Percentiles rank a stretch among this genome's conserved stretches.
Conservation (phyloP, 805 yeast species). For the Myxozyma mucilagina region DNA sequence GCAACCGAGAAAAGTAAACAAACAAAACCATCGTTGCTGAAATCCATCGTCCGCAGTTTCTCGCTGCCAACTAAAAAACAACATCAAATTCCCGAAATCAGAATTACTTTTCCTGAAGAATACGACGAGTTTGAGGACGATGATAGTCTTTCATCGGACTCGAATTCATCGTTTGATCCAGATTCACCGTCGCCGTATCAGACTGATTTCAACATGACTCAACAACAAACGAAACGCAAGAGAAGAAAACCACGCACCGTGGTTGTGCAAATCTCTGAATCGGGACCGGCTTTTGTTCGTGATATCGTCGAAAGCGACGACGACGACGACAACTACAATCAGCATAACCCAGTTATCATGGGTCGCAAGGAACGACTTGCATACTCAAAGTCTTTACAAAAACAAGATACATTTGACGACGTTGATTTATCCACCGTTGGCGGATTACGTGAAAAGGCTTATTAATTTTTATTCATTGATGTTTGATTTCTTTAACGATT, state of each 20-base stretch:
- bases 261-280: constrained; percentile 26
- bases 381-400: not conserved
- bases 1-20: not conserved
- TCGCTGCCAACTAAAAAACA: not conserved
- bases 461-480: not conserved
- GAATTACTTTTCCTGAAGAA: constrained; percentile 29
- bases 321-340: no score
- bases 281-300: constrained; percentile 29
- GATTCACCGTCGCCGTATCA: not conserved
- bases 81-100: constrained; percentile 20
- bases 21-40: not conserved
- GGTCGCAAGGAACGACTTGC: not conserved
- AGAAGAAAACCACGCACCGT: constrained; percentile 20
- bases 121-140: constrained; percentile 6
- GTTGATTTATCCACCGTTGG: constrained; percentile 9
- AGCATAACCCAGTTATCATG: no score
- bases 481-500: not conserved
- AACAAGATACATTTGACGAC: not conserved
- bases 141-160: constrained; percentile 1
- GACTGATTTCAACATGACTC: not conserved
- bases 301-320: constrained; percentile 21
- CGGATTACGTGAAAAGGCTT: not conserved
- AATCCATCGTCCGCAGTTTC: constrained; percentile 1
- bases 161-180: not conserved
- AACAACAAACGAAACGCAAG: not conserved